A percentile compares a stretch with the other conserved stretches of the same genome.
Conservation (phyloP, 2,329 filamentous ascomycete genomes). For the Botryotinia convoluta region DNA sequence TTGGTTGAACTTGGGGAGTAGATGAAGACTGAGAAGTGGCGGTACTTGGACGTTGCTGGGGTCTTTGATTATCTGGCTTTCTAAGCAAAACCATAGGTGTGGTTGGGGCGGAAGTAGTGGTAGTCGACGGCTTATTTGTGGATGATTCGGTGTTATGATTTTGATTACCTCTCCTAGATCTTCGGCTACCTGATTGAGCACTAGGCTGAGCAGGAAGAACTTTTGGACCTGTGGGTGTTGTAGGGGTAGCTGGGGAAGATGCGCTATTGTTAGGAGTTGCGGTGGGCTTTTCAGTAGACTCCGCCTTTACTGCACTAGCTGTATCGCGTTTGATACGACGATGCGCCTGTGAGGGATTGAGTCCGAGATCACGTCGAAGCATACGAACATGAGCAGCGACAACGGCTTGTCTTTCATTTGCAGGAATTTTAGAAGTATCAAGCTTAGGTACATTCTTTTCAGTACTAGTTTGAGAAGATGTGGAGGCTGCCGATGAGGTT, state of each 20-base stretch:
- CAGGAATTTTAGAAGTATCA: slow-evolving; percentile 47
- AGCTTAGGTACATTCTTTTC: slow-evolving; percentile 47
- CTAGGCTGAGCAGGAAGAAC: slow-evolving; percentile 25
- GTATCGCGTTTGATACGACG: slow-evolving; percentile 57
- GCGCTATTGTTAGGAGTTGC: slow-evolving; percentile 15
- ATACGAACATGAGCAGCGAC: slow-evolving; percentile 64
- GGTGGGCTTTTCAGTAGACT: slow-evolving; percentile 26
- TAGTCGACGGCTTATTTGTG: slow-evolving; percentile 25
- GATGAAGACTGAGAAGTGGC: slow-evolving; percentile 7
- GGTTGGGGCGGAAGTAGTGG: slow-evolving; percentile 34
- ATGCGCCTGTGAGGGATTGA: slow-evolving; percentile 62
- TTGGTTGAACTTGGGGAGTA: slow-evolving; percentile 23
- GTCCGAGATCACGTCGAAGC: slow-evolving; percentile 62
- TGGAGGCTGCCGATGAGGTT: slow-evolving; percentile 21
- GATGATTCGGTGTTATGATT: slow-evolving; percentile 31
- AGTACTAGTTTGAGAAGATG: neutral
- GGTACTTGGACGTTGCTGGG: slow-evolving; percentile 31
- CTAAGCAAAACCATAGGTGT: slow-evolving; percentile 42
- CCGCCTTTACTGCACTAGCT: slow-evolving; percentile 35
- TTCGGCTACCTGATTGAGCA: slow-evolving; percentile 27
- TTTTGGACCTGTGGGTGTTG: slow-evolving; percentile 38
- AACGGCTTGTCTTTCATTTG: slow-evolving; percentile 40
- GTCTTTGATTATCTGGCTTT: slow-evolving; percentile 34
- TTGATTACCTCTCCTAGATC: slow-evolving; percentile 41
- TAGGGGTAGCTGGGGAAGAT: slow-evolving; percentile 14